Evolutionary conservation across 768 basidiomycete species (phyloP), one percentile per base, ranked within the genome.

Genomic region (Dendrothele bispora): DNA sequence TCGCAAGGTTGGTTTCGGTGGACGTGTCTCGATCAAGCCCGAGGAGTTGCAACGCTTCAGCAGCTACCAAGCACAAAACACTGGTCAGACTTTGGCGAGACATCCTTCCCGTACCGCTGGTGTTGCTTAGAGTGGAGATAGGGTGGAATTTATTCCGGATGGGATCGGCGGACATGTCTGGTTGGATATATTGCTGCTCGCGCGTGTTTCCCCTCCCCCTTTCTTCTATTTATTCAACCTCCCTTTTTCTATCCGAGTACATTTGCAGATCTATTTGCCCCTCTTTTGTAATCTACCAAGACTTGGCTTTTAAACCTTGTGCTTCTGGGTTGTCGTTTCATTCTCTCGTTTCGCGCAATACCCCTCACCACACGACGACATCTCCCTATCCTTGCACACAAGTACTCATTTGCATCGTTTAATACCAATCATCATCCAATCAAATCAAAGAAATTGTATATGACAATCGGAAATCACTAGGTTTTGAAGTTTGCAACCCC

Each of bases 11-110:
- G 91, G 92, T 52, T 92, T 97, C 65, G 87, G 88, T 43, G 78
- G 82, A 58, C 85, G 84, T 72, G 73, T 91, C 48, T 73, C 78
- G 35, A 83, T 92, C 75, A 88, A 86, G 72, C 84, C 88, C 17
- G 87, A 89, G 67, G 91, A 94, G 66, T 71, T 94, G 54, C 83
- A 86, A 55, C 78, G 91, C 58, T 91, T 95, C 79, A 84, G 82
- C 68, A 85, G 82, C 54, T 90, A 92, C 65, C 91, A 93, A 68
- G 88, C 91, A 5, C 80, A 83, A 41, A 75, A 83, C 28, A 79
- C 83, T n/a, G 91, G 92, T 32, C 77, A 78, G 41, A 83, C 83
- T 12, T 77, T 94, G 49, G 88, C 88, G 24, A 79, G 88, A 57
- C 81, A 90, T 68, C 88, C 88, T 18, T 83, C 80, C 61, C 72